A percentile compares a stretch with the other conserved stretches of the same genome.
phyloP scores from a whole-genome alignment of 108 stramenopile species.

The Epithemia pelagica region DNA sequence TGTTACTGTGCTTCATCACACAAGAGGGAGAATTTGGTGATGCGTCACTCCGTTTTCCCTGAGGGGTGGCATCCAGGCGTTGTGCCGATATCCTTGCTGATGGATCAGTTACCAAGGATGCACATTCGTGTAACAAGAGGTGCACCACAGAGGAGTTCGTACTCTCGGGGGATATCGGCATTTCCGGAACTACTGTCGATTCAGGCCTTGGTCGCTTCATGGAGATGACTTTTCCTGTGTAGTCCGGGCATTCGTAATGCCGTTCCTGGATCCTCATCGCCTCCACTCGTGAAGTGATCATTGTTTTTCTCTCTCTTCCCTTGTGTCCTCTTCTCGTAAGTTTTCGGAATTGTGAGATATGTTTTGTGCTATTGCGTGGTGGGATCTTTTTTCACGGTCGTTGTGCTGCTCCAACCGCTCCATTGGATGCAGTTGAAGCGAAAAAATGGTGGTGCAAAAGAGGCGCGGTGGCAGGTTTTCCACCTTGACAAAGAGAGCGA shows the following conservation, averaged over 20 bases:
- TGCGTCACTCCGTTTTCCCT: neutral
- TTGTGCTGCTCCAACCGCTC: too few species aligned
- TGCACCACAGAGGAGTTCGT: neutral
- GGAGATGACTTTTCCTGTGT: neutral
- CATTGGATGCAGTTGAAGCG: too few species aligned
- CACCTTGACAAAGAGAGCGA: too few species aligned
- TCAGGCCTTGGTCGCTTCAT: neutral
- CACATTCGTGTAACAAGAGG: conserved; percentile 3
- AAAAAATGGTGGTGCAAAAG: too few species aligned
- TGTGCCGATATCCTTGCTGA: neutral
- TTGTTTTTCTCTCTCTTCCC: too few species aligned
- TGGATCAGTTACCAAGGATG: conserved; percentile 7
- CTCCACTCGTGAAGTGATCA: neutral
- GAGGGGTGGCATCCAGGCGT: neutral
- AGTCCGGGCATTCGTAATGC: neutral
- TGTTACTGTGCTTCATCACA: neutral
- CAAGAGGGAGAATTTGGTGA: neutral
- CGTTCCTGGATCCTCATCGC: neutral
- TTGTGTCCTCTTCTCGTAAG: too few species aligned
- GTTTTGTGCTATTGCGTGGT: too few species aligned
- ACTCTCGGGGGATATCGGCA: neutral
- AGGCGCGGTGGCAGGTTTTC: too few species aligned
- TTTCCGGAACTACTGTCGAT: neutral
- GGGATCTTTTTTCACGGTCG: too few species aligned
- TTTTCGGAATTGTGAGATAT: too few species aligned